Conservation (phyloP, 495 filamentous ascomycete genomes). For the Podospora pseudopauciseta region DNA sequence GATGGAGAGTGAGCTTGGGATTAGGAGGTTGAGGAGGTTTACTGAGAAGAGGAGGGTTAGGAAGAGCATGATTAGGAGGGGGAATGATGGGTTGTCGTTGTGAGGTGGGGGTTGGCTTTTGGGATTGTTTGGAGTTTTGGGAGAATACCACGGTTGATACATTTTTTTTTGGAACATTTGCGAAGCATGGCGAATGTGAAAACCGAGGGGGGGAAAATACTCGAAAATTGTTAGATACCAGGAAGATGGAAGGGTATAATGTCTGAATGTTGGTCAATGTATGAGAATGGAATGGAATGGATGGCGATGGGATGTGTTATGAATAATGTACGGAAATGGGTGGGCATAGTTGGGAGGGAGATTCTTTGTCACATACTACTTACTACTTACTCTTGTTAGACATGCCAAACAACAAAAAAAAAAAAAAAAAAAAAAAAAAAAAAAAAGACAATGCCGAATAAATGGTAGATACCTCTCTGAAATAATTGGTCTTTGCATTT, state of each 20-base stretch:
- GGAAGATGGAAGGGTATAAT: not conserved
- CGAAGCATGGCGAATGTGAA: not conserved
- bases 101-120: slow-evolving; percentile 10
- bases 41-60: slow-evolving; percentile 38
- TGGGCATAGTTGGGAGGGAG: not conserved
- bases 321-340: not conserved
- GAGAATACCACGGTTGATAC: not conserved
- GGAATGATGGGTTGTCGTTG: slow-evolving; percentile 7
- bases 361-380: not conserved
- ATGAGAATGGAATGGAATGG: not conserved
- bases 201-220: no score
- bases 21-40: slow-evolving; percentile 39
- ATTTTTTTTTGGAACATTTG: not conserved
- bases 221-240: not conserved
- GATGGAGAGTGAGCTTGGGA: slow-evolving; percentile 29
- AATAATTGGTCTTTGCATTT: no score
- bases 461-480: no score
- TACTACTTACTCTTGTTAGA: not conserved
- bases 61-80: slow-evolving; percentile 32
- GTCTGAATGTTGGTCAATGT: slow-evolving; percentile 4
- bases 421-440: not conserved
- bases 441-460: not conserved
- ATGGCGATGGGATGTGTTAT: not conserved
- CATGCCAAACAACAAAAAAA: not conserved
- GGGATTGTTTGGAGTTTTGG: not conserved